Evolutionary conservation across 2,329 filamentous ascomycete genomes (phyloP).

Genomic region (Aureobasidium sp.): DNA sequence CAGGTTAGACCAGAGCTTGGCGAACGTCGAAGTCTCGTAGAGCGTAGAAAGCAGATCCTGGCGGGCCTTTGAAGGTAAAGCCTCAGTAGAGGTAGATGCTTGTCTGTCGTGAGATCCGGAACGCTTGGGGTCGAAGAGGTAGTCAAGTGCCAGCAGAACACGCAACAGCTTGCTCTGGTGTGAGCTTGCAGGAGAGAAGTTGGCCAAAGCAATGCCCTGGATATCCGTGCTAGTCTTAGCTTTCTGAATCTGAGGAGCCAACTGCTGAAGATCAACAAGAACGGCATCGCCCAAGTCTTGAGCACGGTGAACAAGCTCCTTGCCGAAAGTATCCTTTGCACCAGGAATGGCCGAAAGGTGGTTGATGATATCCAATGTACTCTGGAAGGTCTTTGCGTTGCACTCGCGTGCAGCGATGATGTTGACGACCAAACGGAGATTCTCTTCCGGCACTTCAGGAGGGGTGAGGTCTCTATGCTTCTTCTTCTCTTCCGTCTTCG

Average conservation of each 20-base stretch:
- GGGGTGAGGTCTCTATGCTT: conserved; percentile 60
- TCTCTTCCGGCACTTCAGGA: conserved; percentile 78
- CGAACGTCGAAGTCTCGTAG: conserved; percentile 86
- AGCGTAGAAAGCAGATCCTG: conserved; percentile 78
- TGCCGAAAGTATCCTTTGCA: conserved; percentile 84
- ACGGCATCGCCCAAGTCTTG: conserved; percentile 78
- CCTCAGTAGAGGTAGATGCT: conserved; percentile 34
- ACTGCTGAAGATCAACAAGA: conserved; percentile 70
- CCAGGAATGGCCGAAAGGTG: conserved; percentile 89
- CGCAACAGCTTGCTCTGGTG: conserved; percentile 94
- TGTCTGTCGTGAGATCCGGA: conserved; percentile 46
- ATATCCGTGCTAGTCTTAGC: conserved; percentile 88
- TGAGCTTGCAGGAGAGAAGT: conserved; percentile 91
- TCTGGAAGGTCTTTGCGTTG: conserved; percentile 95
- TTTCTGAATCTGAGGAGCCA: conserved; percentile 77
- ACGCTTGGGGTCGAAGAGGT: conserved; percentile 79
- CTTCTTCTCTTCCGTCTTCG: conserved; percentile 40
- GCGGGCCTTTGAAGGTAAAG: conserved; percentile 55
- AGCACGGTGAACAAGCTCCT: conserved; percentile 81
- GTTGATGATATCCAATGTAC: conserved; percentile 97
- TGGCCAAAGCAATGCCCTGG: conserved; percentile 84
- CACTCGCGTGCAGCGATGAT: conserved; percentile 95
- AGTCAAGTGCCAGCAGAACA: conserved; percentile 87
- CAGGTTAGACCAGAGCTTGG: conserved; percentile 82
- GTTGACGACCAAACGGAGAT: conserved; percentile 88